Evolutionary conservation across 768 basidiomycete species (phyloP), one percentile per base, ranked within the genome.

Genomic region (Naganishia vaughanmartiniae): DNA sequence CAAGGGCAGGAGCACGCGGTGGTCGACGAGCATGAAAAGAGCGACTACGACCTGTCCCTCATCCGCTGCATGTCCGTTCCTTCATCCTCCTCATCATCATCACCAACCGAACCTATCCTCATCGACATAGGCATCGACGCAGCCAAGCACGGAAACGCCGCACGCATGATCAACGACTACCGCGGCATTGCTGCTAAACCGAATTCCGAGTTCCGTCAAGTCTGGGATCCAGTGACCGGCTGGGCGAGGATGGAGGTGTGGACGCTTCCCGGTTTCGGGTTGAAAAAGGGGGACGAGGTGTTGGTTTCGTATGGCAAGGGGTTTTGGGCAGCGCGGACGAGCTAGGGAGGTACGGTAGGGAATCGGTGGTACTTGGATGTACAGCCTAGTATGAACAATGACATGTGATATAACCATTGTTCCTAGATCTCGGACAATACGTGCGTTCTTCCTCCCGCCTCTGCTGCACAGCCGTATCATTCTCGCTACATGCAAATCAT

Each of bases 121-220:
- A 76, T 85, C 48, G 88, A 84, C 75, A 85, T 93, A 24, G 93
- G 92, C 0, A 84, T 83, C 11, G 93, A 96, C 78, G 92, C 92
- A 24, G 83, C 83, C 33, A 74, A 54, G 2, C 86, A 86, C 83
- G 93, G 93, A 33, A 96, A 94, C 81, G 91, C 93, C 79, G 89
- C 89, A 0, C 84, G 93, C 76, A 93, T 95, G 78, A 84, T 92
- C 70, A 96, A 96, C 75, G 93, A 95, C 83, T 97, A 89, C 81
- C 86, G 93, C 67, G 91, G 92, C 2, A 84, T 93, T n/a, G 80
- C 82, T 45, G 82, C 86, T 70, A 56, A 19, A 26, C 75, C 78
- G 0, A 81, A 81, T 66, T 76, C 75, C 3, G 78, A 81, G 70
- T 81, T 81, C 66, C 68, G 76, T 28, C 33, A 65, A 34, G 77